Percentiles rank a stretch among this genome's conserved stretches.
Conservation (phyloP, 2,329 filamentous ascomycete species). For the Penicillium sp. region DNA sequence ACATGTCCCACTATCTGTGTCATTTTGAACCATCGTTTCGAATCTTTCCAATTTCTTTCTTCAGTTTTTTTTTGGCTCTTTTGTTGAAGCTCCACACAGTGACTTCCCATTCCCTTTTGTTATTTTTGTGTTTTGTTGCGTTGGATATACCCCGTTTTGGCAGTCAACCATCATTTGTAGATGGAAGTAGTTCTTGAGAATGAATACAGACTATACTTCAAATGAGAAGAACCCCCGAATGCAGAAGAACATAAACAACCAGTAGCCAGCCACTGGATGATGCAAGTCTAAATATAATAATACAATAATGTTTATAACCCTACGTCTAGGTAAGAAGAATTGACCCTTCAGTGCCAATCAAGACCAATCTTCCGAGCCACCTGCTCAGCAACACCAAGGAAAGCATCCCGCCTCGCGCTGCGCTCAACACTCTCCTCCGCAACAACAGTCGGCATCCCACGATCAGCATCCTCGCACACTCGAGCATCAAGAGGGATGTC, state of each 20-base stretch:
- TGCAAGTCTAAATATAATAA: neutral
- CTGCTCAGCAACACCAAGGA: slow-evolving; percentile 65
- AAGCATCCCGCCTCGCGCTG: slow-evolving; percentile 69
- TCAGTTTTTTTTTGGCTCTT: neutral
- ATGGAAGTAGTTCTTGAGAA: neutral
- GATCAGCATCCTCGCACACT: slow-evolving; percentile 84
- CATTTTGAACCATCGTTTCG: neutral
- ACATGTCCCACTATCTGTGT: neutral
- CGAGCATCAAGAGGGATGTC: slow-evolving; percentile 83
- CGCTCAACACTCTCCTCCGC: slow-evolving; percentile 64
- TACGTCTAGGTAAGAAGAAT: neutral
- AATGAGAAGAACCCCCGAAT: neutral
- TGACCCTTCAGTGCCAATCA: slow-evolving; percentile 32
- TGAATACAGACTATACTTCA: slow-evolving; percentile 1
- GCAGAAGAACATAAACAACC: neutral
- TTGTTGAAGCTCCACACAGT: neutral
- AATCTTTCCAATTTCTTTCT: neutral
- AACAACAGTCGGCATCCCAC: slow-evolving; percentile 85
- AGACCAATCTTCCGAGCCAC: slow-evolving; percentile 47
- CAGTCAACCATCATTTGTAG: neutral
- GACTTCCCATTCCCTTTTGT: neutral
- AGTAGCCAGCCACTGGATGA: slow-evolving; percentile 1
- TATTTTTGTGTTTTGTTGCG: neutral
- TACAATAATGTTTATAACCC: neutral
- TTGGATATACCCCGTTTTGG: slow-evolving; percentile 5